These are phyloP conservation scores for Quercus engelmannii DNA, from an alignment of 306 rosid species.

Conservation along the genomic window DNA sequence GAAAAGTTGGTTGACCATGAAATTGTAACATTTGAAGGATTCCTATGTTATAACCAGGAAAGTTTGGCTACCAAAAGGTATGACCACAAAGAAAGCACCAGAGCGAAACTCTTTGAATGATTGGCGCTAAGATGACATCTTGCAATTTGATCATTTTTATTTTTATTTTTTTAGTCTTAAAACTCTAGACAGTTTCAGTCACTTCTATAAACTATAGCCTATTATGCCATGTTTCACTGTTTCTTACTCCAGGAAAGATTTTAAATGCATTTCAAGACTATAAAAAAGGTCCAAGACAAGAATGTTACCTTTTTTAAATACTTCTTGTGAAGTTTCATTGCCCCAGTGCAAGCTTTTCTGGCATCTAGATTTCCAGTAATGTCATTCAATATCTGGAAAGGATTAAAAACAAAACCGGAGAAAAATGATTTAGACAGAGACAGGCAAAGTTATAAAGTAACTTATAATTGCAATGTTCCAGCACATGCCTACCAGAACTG, in stretches of 20 bases:
- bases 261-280: background rate
- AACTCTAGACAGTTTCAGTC: background rate
- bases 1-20: background rate
- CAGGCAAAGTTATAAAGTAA: background rate
- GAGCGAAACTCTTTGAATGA: background rate
- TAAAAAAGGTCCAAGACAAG: background rate
- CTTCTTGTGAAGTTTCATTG: constrained; percentile 95
- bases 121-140: background rate
- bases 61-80: background rate
- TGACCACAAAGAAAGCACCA: background rate
- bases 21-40: background rate
- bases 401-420: constrained; percentile 10
- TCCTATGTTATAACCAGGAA: background rate
- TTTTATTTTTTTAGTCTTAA: background rate
- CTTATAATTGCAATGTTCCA: background rate
- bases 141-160: background rate
- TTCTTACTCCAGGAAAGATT: background rate
- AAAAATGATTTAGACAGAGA: background rate
- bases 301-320: constrained; percentile 76
- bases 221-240: background rate
- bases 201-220: background rate
- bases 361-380: constrained; percentile 91
- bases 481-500: background rate
- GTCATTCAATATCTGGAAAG: constrained; percentile 84
- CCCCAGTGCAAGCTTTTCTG: constrained; percentile 90